Conservation (phyloP, 2,329 filamentous ascomycete genomes). For the Paracorniculantispora psalliotae region DNA sequence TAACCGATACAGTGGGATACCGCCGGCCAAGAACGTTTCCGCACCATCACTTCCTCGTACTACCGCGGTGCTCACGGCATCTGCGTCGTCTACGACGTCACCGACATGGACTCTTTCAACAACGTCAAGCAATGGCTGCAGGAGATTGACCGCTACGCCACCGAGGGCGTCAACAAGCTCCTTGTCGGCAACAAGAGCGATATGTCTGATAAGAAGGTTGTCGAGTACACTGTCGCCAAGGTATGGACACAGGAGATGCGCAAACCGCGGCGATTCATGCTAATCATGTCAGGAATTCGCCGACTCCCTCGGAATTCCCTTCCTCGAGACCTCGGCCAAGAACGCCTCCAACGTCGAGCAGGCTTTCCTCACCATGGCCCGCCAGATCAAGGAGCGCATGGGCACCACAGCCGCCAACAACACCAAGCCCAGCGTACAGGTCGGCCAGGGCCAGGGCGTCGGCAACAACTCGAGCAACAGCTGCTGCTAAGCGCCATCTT, state of each 20-base stretch:
- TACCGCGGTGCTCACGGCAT: slow-evolving; percentile 99
- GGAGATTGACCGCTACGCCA: slow-evolving; percentile 98
- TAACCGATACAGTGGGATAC: slow-evolving; percentile 78
- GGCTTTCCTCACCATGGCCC: slow-evolving; percentile 99
- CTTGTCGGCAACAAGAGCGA: slow-evolving; percentile 99
- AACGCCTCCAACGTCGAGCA: slow-evolving; percentile 99
- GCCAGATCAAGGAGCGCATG: slow-evolving; percentile 99
- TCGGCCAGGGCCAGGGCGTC: slow-evolving; percentile 90
- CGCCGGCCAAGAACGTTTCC: slow-evolving; percentile 97
- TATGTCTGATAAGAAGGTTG: slow-evolving; percentile 99
- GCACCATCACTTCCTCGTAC: slow-evolving; percentile 99
- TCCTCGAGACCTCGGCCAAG: slow-evolving; percentile 99
- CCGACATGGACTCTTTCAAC: slow-evolving; percentile 99
- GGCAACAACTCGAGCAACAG: slow-evolving; percentile 78
- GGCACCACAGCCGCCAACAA: slow-evolving; percentile 92
- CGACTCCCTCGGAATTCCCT: slow-evolving; percentile 96
- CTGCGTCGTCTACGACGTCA: slow-evolving; percentile 99
- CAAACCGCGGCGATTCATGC: not conserved
- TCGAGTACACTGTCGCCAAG: slow-evolving; percentile 99
- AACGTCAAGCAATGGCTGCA: slow-evolving; percentile 99
- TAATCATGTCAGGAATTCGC: slow-evolving; percentile 74
- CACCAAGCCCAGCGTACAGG: slow-evolving; percentile 97
- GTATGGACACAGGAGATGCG: slow-evolving; percentile 44
- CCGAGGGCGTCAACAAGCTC: slow-evolving; percentile 98
- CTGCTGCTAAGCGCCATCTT: slow-evolving; percentile 87